Base-by-base conservation (phyloP, 2,329 filamentous ascomycete species). In the Neofusicoccum laricinum region DNA sequence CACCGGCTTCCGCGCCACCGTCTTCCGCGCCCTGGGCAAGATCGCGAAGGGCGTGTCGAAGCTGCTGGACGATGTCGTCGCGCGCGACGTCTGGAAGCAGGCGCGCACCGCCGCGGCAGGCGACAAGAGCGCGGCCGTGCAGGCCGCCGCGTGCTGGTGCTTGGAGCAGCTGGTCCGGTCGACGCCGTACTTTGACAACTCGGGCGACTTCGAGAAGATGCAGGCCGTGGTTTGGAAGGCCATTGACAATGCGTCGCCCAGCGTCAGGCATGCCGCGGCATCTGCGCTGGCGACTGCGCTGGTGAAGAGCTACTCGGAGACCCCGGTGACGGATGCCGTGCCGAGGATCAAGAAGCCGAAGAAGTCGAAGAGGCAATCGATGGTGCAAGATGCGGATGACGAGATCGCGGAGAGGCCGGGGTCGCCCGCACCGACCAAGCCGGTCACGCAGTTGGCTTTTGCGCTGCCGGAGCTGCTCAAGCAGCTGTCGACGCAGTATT, bases 31-130 rank as follows among this genome's bases (percentile, higher is more conserved):
- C 0, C 78, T 97, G 55, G 88, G 86, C 46, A 93, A 93, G 78
- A 85, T 97, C 45, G 83, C 89, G 30, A 84, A 84, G 65, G 94
- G 93, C 76, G 86, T 97, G 32, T 85, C 86, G 63, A 82, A 84
- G 4, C 92, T 91, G 66, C 84, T 94, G 71, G 95, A 99, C 70
- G 95, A 99, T 76, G 82, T 81, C 63, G 83, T 93, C 41, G 91
- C 91, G n/a, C 88, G 93, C 72, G 93, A 97, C 75, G 86, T 96
- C 15, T 98, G 93, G 92, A 99, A 97, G 77, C 91, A 94, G 75
- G 90, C 88, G 30, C 88, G 95, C 67, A 92, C 84, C 76, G 85
- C 90, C 69, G 90, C 90, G 32, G 84, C 88, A 0, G 84, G 83
- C 66, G 96, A 99, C 76, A 98, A 95, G 77, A 91, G 92, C 3